phyloP scores from a whole-genome alignment of 2,329 filamentous ascomycete species.

The Curvularia eragrostidis region DNA sequence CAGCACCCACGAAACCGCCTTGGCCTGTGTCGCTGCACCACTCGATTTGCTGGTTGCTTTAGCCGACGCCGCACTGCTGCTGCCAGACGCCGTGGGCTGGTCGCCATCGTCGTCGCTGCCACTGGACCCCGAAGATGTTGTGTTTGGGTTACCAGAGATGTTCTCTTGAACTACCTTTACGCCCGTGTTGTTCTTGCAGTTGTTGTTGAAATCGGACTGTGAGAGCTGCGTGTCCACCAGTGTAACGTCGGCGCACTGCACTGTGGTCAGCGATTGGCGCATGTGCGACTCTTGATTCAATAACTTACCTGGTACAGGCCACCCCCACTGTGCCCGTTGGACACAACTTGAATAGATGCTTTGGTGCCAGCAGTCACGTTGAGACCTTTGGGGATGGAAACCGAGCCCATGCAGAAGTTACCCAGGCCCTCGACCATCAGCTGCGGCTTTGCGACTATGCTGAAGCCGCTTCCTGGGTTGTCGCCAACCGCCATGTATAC shows the following conservation, averaged over 20 bases:
- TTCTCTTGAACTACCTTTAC: conserved; percentile 54
- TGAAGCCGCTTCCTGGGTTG: conserved; percentile 67
- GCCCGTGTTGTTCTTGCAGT: conserved; percentile 66
- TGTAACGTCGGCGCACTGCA: conserved; percentile 74
- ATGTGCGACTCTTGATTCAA: not conserved
- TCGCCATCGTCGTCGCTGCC: not conserved
- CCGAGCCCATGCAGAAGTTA: conserved; percentile 68
- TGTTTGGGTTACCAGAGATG: conserved; percentile 57
- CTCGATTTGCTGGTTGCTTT: conserved; percentile 24
- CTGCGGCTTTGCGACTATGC: conserved; percentile 69
- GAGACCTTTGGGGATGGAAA: conserved; percentile 61
- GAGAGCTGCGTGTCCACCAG: conserved; percentile 63
- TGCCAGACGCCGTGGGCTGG: conserved; percentile 26
- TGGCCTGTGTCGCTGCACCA: conserved; percentile 40
- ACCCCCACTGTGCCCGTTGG: conserved; percentile 62
- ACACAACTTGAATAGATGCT: conserved; percentile 73
- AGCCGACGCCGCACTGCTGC: conserved; percentile 23
- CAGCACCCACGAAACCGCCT: conserved; percentile 43
- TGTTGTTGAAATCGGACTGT: conserved; percentile 52
- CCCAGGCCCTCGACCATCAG: conserved; percentile 67
- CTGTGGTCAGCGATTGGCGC: not conserved
- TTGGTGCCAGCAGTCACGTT: conserved; percentile 65
- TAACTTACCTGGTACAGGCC: conserved; percentile 69
- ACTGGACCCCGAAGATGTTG: conserved; percentile 38
- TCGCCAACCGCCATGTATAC: conserved; percentile 62